Evolutionary conservation across 2,329 filamentous ascomycete species (phyloP), one percentile per base, ranked within the genome.

Genomic region (Cytospora piceicola): DNA sequence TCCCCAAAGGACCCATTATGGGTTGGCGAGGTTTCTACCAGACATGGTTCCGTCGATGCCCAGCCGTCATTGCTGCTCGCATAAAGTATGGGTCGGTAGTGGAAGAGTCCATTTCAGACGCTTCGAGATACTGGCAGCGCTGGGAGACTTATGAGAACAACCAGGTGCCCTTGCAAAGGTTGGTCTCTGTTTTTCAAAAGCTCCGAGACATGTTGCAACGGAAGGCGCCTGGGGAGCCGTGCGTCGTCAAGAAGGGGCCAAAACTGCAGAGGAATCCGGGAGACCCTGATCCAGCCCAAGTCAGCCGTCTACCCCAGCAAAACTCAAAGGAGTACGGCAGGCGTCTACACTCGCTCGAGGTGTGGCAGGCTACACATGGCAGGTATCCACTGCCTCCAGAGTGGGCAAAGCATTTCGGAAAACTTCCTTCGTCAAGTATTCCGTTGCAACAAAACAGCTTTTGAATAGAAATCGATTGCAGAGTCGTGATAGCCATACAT

Each of bases 351-450:
- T 29, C 39, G 4, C 24, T 49, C 7, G 24, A 49, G 20, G 36
- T 32, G 36, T 58, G 39, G 36, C 5, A 49, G 27, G 56, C 56
- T 27, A 30, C 17, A 20, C 56, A 58, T 49, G 56, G 56, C 36
- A 58, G 56, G 22, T 49, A 46, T 24, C 39, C 56, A 17, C n/a
- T 30, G 39, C 34, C 36, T 49, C 46, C 30, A 27, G 24, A 58
- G 36, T n/a, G n/a, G 20, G 24, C 56, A 11, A 14, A 30, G 22
- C 20, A n/a, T 9, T 58, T 46, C 12, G n/a, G 2, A 12, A n/a
- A 11, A 2, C n/a, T 24, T 5, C 1, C 46, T 49, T 4, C 3
- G n/a, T 24, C 46, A 20, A 24, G 12, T 14, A 12, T 4, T 12
- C n/a, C n/a, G 22, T 6, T 12, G 46, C 20, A n/a, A 4, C 20